These are phyloP conservation scores for Calophaca sinica DNA, from an alignment of 306 rosid genomes.

Conservation along the genomic window DNA sequence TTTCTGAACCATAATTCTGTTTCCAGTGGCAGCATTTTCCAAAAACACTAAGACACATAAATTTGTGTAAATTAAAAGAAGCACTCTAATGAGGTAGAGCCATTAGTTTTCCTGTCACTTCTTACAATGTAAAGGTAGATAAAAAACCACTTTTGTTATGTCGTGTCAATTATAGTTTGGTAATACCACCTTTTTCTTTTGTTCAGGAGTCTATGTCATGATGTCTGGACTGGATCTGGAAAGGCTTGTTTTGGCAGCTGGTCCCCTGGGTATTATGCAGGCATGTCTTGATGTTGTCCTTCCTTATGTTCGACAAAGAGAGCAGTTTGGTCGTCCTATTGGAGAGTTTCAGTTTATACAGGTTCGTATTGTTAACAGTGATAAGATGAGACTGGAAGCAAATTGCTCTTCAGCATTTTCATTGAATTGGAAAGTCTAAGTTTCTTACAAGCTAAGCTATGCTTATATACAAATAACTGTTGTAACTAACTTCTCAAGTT, in stretches of 20 bases:
- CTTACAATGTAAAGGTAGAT: neutral
- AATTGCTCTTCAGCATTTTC: too few relatives aligned
- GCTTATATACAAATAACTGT: too few relatives aligned
- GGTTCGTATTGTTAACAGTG: too few relatives aligned
- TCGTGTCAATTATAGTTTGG: conserved; percentile 13
- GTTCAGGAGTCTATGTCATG: conserved; percentile 95
- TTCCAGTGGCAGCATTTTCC: conserved; percentile 30
- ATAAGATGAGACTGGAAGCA: too few relatives aligned
- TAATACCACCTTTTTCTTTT: conserved; percentile 33
- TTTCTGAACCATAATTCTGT: conserved; percentile 6
- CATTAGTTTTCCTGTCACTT: conserved; percentile 7
- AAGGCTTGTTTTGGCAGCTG: conserved; percentile 91
- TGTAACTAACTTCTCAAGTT: too few relatives aligned
- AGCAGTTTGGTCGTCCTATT: conserved; percentile 95
- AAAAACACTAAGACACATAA: neutral
- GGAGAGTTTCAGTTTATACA: conserved; percentile 98
- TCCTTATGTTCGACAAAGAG: conserved; percentile 93
- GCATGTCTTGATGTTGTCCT: conserved; percentile 87
- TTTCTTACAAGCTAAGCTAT: too few relatives aligned
- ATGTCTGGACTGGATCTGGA: conserved; percentile 97
- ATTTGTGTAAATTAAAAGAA: conserved; percentile 7
- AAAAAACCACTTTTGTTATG: neutral
- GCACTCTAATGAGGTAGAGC: conserved; percentile 1
- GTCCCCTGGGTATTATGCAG: conserved; percentile 96
- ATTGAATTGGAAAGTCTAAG: too few relatives aligned